Percentiles rank a stretch among this genome's conserved stretches.
These are phyloP conservation scores for Striga hermonthica DNA, from an alignment of 305 asterid species.

Conservation along the genomic window DNA sequence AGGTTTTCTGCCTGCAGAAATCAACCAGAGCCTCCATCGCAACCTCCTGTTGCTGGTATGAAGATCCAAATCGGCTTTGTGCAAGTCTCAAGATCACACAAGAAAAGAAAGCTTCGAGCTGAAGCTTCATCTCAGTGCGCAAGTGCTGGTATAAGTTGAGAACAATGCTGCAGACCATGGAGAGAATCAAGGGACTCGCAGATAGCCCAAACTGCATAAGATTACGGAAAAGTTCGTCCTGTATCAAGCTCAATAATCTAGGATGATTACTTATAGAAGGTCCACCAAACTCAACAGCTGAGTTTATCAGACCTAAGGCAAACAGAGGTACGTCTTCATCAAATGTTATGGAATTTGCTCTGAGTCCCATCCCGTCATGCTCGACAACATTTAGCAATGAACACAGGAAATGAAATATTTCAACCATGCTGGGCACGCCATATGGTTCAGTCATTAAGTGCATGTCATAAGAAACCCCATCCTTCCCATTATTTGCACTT, in stretches of 20 bases:
- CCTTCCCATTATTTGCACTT: conserved; percentile 65
- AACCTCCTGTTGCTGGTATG: conserved; percentile 97
- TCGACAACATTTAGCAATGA: conserved; percentile 83
- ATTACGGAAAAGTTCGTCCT: conserved; percentile 87
- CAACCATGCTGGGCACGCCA: conserved; percentile 97
- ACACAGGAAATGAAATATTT: conserved; percentile 90
- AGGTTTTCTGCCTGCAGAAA: conserved; percentile 89
- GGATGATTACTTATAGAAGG: conserved; percentile 73
- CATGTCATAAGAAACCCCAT: conserved; percentile 70
- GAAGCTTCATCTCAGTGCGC: conserved; percentile 86
- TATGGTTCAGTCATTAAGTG: conserved; percentile 89
- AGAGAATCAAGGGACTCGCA: conserved; percentile 83
- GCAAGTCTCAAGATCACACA: conserved; percentile 95
- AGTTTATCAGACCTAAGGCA: conserved; percentile 88
- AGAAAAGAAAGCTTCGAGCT: conserved; percentile 96
- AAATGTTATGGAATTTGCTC: conserved; percentile 76
- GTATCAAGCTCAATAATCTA: conserved; percentile 83
- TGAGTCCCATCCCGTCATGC: conserved; percentile 70
- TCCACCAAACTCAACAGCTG: conserved; percentile 91
- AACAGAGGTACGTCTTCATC: conserved; percentile 95
- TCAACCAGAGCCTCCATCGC: conserved; percentile 98
- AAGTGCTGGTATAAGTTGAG: conserved; percentile 84
- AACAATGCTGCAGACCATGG: conserved; percentile 92
- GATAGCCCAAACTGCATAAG: conserved; percentile 96
- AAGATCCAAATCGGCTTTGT: conserved; percentile 86